phyloP scores from a whole-genome alignment of 441 rosid species.

The Euphorbia corollata region DNA sequence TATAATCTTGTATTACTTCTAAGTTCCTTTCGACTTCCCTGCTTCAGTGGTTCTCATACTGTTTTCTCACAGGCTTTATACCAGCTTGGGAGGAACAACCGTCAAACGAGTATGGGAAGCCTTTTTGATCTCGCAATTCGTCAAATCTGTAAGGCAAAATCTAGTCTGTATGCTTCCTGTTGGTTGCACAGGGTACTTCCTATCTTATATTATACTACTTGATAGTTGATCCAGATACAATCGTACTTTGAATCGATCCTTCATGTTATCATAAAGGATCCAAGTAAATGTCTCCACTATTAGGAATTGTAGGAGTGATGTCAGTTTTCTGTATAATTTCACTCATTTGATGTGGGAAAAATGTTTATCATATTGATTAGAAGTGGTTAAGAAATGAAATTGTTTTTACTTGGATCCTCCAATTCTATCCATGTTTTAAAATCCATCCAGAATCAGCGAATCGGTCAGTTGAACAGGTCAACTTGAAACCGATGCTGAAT shows the following conservation, averaged over 20 bases:
- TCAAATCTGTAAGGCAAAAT: constrained; percentile 8
- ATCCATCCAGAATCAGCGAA: too few species aligned
- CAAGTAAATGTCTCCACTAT: background rate
- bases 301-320: constrained; percentile 10
- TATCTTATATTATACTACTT: background rate
- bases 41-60: constrained; percentile 7
- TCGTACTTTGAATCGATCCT: background rate
- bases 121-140: constrained; percentile 43
- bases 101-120: constrained; percentile 66
- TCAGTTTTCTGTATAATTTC: background rate
- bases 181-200: background rate
- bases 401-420: too few species aligned
- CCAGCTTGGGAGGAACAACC: constrained; percentile 83
- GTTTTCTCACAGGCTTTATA: constrained; percentile 55
- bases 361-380: background rate
- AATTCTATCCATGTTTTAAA: too few species aligned
- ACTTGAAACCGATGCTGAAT: too few species aligned
- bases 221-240: background rate
- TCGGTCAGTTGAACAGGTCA: too few species aligned
- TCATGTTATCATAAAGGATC: constrained; percentile 1
- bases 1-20: too few species aligned
- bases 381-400: too few species aligned
- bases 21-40: background rate
- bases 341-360: background rate
- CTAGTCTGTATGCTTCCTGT: constrained; percentile 16